Base-by-base conservation (phyloP, 148 eudicot genomes). In the Rhododendron henanense region DNA sequence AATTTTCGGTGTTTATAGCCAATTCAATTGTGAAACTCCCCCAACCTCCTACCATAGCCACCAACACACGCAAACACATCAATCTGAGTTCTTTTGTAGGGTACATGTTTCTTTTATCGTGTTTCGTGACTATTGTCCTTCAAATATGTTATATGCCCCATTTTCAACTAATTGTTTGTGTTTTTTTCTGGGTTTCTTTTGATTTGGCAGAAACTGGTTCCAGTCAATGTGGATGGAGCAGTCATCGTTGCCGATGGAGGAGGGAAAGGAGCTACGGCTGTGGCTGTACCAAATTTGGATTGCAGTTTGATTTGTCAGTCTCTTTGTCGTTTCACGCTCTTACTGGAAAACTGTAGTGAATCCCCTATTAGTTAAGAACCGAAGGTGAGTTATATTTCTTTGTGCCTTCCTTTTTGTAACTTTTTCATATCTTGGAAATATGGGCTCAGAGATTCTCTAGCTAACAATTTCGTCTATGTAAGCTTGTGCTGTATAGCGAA, bases 141-240 rank as follows among this genome's bases (percentile, higher is more conserved):
- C 35, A n/a, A 35, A 74, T 74, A 13, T 74, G 18, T 21, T 19
- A 5, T 33, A 4, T 74, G 41, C 41, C 41, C 39, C 16, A 35
- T 33, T 15, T 74, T 33, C 18, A 6, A 39, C 41, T 39, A 39
- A 39, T 41, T 41, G 41, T 57, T 11, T 53, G 23, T 85, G 23
- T 18, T 61, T 13, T 76, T 9, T 35, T 25, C 44, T 41, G 5
- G 25, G 15, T 28, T 13, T 31, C 10, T 28, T 6, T 79, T 85
- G 87, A 41, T 23, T 73, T 85, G 80, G 41, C 88, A 89, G 91
- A 84, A 86, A 91, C 82, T 50, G 8, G 44, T 75, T 48, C 79
- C 87, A 0, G 78, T 73, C 1, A 86, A 87, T 78, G 84, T 57
- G 47, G 81, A 84, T 3, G 86, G 65, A 28, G 85, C 76, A 55